Percentiles rank a stretch among this genome's conserved stretches.
phyloP scores from a whole-genome alignment of 176 grass and related monocot genomes.

The Oryza meridionalis region DNA sequence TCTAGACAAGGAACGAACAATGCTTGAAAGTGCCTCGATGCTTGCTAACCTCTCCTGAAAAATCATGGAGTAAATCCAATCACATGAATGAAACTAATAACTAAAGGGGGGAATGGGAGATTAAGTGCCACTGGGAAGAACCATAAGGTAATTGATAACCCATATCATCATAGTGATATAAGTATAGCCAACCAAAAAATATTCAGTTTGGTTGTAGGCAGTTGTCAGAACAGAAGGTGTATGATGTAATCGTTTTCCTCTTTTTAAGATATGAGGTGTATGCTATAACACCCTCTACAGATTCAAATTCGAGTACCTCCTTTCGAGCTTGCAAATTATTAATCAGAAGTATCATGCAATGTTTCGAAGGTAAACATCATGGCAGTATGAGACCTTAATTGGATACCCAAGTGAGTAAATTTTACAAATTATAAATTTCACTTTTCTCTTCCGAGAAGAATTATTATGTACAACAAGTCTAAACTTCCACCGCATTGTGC shows the following conservation, averaged over 20 bases:
- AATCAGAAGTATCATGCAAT: not conserved
- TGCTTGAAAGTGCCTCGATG: constrained; percentile 64
- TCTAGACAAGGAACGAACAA: constrained; percentile 74
- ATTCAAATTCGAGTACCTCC: not conserved
- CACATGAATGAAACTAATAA: not conserved
- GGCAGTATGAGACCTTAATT: not conserved
- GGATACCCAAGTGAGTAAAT: not conserved
- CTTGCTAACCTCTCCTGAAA: constrained; percentile 75
- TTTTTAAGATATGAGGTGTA: not conserved
- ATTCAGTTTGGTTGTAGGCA: not conserved
- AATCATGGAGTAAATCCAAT: not conserved
- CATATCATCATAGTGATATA: not conserved
- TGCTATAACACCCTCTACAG: not conserved
- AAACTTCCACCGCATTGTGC: not conserved
- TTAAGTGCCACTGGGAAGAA: not conserved
- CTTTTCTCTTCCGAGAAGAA: not conserved
- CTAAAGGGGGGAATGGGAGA: not conserved
- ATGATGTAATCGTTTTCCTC: not conserved
- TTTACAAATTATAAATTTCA: not conserved
- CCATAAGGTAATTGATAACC: not conserved
- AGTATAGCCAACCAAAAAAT: not conserved
- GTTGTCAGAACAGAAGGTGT: not conserved
- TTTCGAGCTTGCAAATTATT: not conserved
- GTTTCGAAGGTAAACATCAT: not conserved
- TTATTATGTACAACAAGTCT: not conserved